These are phyloP conservation scores for Botrytis cinerea DNA, from an alignment of 2,329 filamentous ascomycete species.

Conservation along the genomic window DNA sequence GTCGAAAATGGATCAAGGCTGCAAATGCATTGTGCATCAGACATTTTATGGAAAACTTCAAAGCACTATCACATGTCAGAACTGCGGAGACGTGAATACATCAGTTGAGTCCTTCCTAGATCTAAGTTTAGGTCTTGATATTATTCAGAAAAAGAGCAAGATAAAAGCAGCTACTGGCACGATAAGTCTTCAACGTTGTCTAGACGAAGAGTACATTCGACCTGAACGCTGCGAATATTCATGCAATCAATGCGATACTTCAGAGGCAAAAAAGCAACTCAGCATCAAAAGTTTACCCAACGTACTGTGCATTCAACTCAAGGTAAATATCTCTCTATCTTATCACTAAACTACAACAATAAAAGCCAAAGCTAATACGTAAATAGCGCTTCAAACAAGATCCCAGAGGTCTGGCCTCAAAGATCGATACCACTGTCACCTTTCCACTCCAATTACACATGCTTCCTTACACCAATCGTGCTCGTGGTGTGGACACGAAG, in stretches of 20 bases:
- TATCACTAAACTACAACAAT: background rate
- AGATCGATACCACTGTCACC: slow-evolving; percentile 82
- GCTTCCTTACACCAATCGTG: slow-evolving; percentile 80
- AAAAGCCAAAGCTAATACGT: slow-evolving; percentile 23
- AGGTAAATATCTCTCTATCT: slow-evolving; percentile 55
- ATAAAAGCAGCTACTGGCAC: slow-evolving; percentile 45
- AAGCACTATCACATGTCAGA: slow-evolving; percentile 87
- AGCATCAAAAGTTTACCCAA: slow-evolving; percentile 84
- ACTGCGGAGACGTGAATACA: slow-evolving; percentile 79
- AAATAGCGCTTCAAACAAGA: slow-evolving; percentile 71
- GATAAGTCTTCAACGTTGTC: slow-evolving; percentile 68
- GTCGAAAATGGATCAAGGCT: slow-evolving; percentile 46
- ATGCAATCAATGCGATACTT: slow-evolving; percentile 76
- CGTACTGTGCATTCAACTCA: slow-evolving; percentile 88
- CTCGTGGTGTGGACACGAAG: slow-evolving; percentile 52
- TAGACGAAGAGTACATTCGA: slow-evolving; percentile 83
- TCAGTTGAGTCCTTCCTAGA: slow-evolving; percentile 89
- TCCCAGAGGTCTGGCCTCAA: slow-evolving; percentile 71
- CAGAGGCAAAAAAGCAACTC: slow-evolving; percentile 81
- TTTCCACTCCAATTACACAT: slow-evolving; percentile 89
- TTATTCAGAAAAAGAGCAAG: slow-evolving; percentile 65
- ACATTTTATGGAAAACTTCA: slow-evolving; percentile 92
- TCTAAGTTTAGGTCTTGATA: slow-evolving; percentile 83
- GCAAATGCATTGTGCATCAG: slow-evolving; percentile 90
- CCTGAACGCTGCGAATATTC: slow-evolving; percentile 88